A percentile compares a stretch with the other conserved stretches of the same genome.
These are phyloP conservation scores for Vaccinium corymbosum DNA, from an alignment of 148 eudicot genomes.

Conservation along the genomic window DNA sequence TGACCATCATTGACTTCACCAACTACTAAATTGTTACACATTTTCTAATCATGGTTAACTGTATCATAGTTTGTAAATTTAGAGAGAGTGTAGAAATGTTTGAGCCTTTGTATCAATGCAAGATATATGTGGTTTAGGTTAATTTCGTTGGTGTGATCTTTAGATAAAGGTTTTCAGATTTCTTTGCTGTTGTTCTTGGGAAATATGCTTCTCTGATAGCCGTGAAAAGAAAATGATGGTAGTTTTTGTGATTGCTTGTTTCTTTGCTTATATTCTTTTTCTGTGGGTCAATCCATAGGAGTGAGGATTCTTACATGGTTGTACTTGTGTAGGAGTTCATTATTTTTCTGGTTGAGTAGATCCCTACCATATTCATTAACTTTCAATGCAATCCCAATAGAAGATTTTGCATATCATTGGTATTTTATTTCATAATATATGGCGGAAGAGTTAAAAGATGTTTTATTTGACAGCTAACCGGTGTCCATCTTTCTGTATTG, in stretches of 20 bases:
- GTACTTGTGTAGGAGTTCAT: neutral
- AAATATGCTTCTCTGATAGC: neutral
- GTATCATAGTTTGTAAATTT: no score
- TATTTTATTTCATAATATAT: neutral
- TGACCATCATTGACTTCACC: no score
- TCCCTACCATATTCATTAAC: neutral
- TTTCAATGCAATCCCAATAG: neutral
- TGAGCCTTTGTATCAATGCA: neutral
- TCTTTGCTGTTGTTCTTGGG: neutral
- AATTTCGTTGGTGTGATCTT: neutral
- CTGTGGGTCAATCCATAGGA: neutral
- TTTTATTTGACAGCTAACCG: constrained; percentile 46
- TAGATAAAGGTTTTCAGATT: neutral
- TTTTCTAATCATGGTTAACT: no score
- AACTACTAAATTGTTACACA: no score
- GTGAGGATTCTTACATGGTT: neutral
- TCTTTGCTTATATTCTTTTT: neutral
- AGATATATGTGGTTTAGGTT: neutral
- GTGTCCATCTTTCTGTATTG: constrained; percentile 59
- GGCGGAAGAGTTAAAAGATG: neutral
- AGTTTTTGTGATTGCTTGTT: neutral
- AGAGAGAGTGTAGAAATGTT: neutral
- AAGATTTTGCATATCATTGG: neutral
- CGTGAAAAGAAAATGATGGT: neutral
- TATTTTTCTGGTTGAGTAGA: neutral